Evolutionary conservation across 306 rosid genomes (phyloP).

Genomic region (Notholithocarpus densiflorus): DNA sequence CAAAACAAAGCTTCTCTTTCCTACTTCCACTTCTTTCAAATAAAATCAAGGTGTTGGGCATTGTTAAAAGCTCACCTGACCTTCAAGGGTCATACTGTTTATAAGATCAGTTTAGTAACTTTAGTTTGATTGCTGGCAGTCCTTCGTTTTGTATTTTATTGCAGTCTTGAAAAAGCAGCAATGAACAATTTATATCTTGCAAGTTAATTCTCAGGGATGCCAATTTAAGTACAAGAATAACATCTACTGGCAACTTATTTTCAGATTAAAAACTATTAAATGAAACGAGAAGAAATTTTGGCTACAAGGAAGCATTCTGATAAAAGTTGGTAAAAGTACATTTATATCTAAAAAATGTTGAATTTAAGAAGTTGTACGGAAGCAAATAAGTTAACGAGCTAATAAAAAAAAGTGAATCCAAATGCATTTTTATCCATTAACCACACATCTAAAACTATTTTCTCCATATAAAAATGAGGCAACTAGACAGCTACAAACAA

Average conservation of each 20-base stretch:
- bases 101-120: background rate
- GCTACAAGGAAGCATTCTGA: background rate
- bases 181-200: background rate
- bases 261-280: background rate
- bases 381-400: too few species aligned
- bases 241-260: background rate
- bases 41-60: background rate
- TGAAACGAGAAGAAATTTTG: background rate
- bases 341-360: too few species aligned
- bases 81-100: background rate
- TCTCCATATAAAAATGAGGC: background rate
- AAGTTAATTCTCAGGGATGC: background rate
- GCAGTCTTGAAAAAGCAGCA: background rate
- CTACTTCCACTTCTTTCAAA: too few species aligned
- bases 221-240: background rate
- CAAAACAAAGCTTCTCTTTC: background rate
- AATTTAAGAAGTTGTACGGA: too few species aligned
- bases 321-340: too few species aligned
- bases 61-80: background rate
- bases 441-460: background rate
- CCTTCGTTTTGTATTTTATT: background rate
- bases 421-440: too few species aligned
- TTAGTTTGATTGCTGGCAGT: background rate
- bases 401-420: too few species aligned
- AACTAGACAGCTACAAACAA: background rate